A percentile compares a stretch with the other conserved stretches of the same genome.
These are phyloP conservation scores for Artemisia argyi DNA, from an alignment of 129 eudicot species.

Conservation along the genomic window DNA sequence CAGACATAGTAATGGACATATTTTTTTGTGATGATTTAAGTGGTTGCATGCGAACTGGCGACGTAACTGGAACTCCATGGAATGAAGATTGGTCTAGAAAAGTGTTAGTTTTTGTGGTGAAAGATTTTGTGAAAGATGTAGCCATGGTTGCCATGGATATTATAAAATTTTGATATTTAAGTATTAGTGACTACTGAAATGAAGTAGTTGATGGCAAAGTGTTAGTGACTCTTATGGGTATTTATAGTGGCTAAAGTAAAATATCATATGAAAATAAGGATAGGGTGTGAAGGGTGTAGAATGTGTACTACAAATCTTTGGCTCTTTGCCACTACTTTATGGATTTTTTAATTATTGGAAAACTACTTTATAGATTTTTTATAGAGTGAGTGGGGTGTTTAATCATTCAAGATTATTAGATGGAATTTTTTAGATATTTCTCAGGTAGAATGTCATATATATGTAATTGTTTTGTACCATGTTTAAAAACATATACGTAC, in stretches of 20 bases:
- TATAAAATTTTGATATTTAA: background rate
- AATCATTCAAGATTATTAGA: background rate
- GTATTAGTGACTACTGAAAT: background rate
- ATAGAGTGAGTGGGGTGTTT: constrained; percentile 1
- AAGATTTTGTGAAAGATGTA: constrained; percentile 48
- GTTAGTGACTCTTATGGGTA: background rate
- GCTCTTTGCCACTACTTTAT: constrained; percentile 27
- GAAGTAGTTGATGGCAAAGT: background rate
- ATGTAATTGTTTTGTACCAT: too few relatives aligned
- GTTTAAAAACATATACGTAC: too few relatives aligned
- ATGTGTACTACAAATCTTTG: constrained; percentile 15
- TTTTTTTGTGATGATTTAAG: constrained; percentile 42
- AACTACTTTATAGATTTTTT: background rate
- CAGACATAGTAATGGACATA: constrained; percentile 46
- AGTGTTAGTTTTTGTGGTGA: constrained; percentile 30
- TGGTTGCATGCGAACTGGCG: constrained; percentile 36
- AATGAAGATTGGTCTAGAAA: constrained; percentile 47
- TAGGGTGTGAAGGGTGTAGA: constrained; percentile 50
- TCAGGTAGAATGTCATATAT: background rate
- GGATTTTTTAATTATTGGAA: background rate
- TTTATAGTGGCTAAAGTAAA: constrained; percentile 17
- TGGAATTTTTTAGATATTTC: constrained; percentile 1
- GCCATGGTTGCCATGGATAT: constrained; percentile 52
- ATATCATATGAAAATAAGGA: constrained; percentile 27
- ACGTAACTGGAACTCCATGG: constrained; percentile 43